Conservation (phyloP, 768 basidiomycete genomes). For the Lactarius trivialis region DNA sequence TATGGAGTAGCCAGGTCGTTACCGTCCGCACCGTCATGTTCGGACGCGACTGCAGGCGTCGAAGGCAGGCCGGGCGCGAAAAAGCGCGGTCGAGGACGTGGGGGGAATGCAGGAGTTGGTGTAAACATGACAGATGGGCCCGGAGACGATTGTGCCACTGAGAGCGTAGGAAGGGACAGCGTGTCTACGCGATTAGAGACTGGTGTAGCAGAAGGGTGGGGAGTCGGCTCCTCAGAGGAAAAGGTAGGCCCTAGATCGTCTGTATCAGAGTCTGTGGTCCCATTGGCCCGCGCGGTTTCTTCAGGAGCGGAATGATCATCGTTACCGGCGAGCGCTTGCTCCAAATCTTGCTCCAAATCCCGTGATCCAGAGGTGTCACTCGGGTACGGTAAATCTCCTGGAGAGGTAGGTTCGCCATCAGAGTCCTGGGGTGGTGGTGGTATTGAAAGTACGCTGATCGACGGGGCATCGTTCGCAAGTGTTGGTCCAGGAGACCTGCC, state of each 20-base stretch:
- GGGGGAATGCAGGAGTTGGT: constrained; percentile 62
- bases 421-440: constrained; percentile 19
- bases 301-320: constrained; percentile 1
- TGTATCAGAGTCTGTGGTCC: not conserved
- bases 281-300: not conserved
- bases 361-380: constrained; percentile 10
- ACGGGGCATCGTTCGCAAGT: constrained; percentile 1
- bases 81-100: constrained; percentile 57
- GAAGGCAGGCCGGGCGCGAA: constrained; percentile 27
- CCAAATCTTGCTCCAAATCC: constrained; percentile 14
- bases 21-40: constrained; percentile 20
- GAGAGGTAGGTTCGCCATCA: constrained; percentile 10
- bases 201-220: constrained; percentile 13
- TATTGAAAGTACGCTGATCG: constrained; percentile 16
- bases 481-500: constrained; percentile 13
- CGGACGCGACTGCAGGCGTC: constrained; percentile 13
- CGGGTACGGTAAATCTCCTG: constrained; percentile 9
- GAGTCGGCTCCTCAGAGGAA: constrained; percentile 50
- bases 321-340: not conserved
- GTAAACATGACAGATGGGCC: constrained; percentile 53
- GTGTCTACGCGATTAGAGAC: constrained; percentile 2
- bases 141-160: constrained; percentile 48
- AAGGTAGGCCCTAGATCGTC: constrained; percentile 54
- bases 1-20: constrained; percentile 56
- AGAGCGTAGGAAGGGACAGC: constrained; percentile 34